Conservation (phyloP, 495 filamentous ascomycete species). For the Lasiosphaeria ovina region DNA sequence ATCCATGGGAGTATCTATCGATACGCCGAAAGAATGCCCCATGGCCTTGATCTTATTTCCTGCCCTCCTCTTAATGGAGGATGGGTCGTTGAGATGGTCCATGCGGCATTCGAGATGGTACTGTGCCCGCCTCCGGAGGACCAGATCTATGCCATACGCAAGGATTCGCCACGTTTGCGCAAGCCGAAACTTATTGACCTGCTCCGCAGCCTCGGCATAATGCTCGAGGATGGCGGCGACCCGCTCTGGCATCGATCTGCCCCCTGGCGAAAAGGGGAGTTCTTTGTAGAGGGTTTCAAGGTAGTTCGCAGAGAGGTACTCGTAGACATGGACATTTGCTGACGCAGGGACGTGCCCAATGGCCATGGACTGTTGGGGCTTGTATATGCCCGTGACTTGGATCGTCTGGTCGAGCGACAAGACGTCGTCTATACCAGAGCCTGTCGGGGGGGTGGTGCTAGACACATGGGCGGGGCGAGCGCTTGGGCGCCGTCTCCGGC, state of each 20-base stretch:
- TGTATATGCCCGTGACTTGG: conserved; percentile 52
- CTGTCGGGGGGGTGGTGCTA: conserved; percentile 60
- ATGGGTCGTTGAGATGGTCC: conserved; percentile 21
- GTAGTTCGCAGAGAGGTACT: conserved; percentile 61
- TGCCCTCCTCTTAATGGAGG: conserved; percentile 20
- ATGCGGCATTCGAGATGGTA: conserved; percentile 52
- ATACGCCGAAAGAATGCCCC: conserved; percentile 10
- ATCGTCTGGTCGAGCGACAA: conserved; percentile 62
- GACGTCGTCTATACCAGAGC: conserved; percentile 47
- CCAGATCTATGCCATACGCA: conserved; percentile 58
- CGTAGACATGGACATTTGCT: conserved; percentile 51
- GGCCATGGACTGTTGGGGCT: conserved; percentile 59
- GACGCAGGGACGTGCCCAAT: conserved; percentile 60
- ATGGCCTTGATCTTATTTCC: conserved; percentile 23
- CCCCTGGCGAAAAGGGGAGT: conserved; percentile 34
- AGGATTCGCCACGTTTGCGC: conserved; percentile 76
- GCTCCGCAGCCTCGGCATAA: conserved; percentile 62
- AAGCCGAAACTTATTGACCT: conserved; percentile 57
- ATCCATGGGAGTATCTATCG: conserved; percentile 13
- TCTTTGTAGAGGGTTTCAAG: conserved; percentile 43
- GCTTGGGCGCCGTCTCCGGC: conserved; percentile 39
- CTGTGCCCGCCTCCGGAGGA: conserved; percentile 57
- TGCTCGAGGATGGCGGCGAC: conserved; percentile 55
- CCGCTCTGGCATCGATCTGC: conserved; percentile 35
- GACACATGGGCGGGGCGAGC: conserved; percentile 37